phyloP scores from a whole-genome alignment of 192 early-diverging fungal genomes.

The Entomortierella chlamydospora region DNA sequence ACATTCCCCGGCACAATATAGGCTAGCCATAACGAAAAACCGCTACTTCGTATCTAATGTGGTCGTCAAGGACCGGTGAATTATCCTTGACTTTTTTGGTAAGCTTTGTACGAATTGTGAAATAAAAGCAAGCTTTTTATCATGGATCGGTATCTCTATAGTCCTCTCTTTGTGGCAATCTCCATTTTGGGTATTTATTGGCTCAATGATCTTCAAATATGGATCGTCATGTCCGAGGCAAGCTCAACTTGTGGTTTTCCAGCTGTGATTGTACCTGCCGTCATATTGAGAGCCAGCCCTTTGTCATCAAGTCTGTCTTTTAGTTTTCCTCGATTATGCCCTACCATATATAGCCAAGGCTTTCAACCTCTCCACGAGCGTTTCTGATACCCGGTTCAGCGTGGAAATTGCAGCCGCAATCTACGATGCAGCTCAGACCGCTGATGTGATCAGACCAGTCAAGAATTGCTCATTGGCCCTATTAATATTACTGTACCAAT shows the following conservation, averaged over 20 bases:
- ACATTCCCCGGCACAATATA: too few species aligned
- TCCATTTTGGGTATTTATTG: constrained; percentile 58
- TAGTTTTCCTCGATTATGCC: constrained; percentile 66
- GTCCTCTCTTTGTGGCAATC: constrained; percentile 60
- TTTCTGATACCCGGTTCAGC: constrained; percentile 66
- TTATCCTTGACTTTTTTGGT: too few species aligned
- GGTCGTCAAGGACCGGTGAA: too few species aligned
- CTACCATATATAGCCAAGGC: constrained; percentile 64
- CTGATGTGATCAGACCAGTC: constrained; percentile 67
- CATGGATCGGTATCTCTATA: constrained; percentile 67
- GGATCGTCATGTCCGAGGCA: constrained; percentile 65
- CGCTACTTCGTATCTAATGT: too few species aligned
- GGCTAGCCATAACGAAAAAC: too few species aligned
- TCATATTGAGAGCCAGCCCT: constrained; percentile 60
- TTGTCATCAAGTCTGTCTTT: constrained; percentile 68
- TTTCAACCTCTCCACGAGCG: constrained; percentile 49
- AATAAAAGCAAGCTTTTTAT: constrained; percentile 66
- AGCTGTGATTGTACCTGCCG: constrained; percentile 59
- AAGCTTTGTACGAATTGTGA: too few species aligned
- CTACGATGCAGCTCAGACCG: constrained; percentile 61
- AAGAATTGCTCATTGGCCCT: constrained; percentile 67
- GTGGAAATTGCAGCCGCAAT: constrained; percentile 66
- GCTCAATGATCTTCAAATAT: constrained; percentile 59
- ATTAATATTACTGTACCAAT: constrained; percentile 61
- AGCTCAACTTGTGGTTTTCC: constrained; percentile 68